phyloP scores from a whole-genome alignment of 495 filamentous ascomycete species.

The Tricharina praecox region DNA sequence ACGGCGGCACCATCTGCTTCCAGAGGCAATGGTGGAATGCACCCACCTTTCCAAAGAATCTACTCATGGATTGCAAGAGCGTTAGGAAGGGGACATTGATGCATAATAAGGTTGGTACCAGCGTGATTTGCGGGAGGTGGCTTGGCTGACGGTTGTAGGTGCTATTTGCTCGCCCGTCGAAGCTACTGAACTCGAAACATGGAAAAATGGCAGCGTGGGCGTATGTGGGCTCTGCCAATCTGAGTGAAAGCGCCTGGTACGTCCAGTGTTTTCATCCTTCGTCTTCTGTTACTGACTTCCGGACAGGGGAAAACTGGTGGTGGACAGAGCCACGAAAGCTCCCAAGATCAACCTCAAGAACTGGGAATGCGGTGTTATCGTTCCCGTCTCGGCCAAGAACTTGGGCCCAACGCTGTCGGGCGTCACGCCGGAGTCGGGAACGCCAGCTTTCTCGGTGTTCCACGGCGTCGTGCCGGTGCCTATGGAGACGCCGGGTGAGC shows the following conservation, averaged over 20 bases:
- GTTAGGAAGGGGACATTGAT: constrained; percentile 51
- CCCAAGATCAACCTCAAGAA: constrained; percentile 73
- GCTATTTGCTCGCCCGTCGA: constrained; percentile 43
- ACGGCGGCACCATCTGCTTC: constrained; percentile 70
- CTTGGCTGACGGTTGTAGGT: constrained; percentile 29
- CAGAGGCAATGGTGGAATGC: constrained; percentile 49
- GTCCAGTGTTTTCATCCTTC: constrained; percentile 20
- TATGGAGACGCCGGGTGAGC: constrained; percentile 44
- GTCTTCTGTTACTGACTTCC: neutral
- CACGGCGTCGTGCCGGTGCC: constrained; percentile 46
- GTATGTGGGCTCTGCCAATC: constrained; percentile 84
- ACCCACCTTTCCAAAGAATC: constrained; percentile 46
- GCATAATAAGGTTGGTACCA: constrained; percentile 54
- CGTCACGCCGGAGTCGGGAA: neutral
- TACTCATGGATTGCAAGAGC: constrained; percentile 61
- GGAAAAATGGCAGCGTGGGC: constrained; percentile 41
- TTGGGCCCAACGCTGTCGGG: constrained; percentile 3
- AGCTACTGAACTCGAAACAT: constrained; percentile 11
- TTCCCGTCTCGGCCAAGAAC: constrained; percentile 31
- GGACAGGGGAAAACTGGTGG: constrained; percentile 43
- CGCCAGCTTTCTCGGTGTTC: constrained; percentile 36
- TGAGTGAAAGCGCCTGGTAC: constrained; percentile 84
- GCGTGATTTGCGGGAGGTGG: neutral
- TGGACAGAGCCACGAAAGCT: constrained; percentile 43
- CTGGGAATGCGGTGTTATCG: constrained; percentile 87